These are phyloP conservation scores for Seiridium cupressi DNA, from an alignment of 2,329 filamentous ascomycete genomes.

Conservation along the genomic window DNA sequence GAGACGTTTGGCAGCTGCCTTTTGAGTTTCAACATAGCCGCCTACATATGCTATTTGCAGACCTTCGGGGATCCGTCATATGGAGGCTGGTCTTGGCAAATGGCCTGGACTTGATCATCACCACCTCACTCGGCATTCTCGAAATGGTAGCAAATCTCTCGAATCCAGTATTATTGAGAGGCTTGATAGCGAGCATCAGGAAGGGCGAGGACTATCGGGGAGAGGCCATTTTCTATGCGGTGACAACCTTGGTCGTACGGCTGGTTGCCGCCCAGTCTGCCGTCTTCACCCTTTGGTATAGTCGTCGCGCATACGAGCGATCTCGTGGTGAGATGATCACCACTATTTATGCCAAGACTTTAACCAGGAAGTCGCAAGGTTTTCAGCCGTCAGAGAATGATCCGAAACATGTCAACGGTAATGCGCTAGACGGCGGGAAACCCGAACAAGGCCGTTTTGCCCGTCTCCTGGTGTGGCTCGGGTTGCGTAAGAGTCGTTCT, in stretches of 20 bases:
- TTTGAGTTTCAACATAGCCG: slow-evolving; percentile 79
- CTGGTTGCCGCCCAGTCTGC: slow-evolving; percentile 62
- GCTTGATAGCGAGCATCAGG: slow-evolving; percentile 66
- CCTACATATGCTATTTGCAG: slow-evolving; percentile 72
- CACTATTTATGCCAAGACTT: slow-evolving; percentile 77
- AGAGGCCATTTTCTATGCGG: slow-evolving; percentile 65
- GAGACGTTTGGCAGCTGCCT: slow-evolving; percentile 78
- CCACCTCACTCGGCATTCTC: slow-evolving; percentile 61
- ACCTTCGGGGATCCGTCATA: slow-evolving; percentile 71
- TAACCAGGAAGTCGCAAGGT: slow-evolving; percentile 59
- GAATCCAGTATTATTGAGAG: slow-evolving; percentile 69
- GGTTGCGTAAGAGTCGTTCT: slow-evolving; percentile 15
- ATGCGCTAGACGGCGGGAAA: slow-evolving; percentile 16
- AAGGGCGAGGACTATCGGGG: slow-evolving; percentile 42
- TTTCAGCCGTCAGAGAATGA: slow-evolving; percentile 31
- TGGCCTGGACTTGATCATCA: slow-evolving; percentile 72
- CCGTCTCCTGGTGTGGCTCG: slow-evolving; percentile 25
- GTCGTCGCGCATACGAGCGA: slow-evolving; percentile 79
- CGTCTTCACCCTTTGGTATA: slow-evolving; percentile 76
- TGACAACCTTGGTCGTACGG: slow-evolving; percentile 58
- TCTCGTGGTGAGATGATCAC: slow-evolving; percentile 84
- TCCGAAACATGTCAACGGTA: slow-evolving; percentile 13
- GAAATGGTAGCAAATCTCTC: slow-evolving; percentile 56
- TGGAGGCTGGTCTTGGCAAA: slow-evolving; percentile 71
- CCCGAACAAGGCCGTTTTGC: slow-evolving; percentile 21